A percentile compares a stretch with the other conserved stretches of the same genome.
These are phyloP conservation scores for Geranium brycei DNA, from an alignment of 345 rosid species.

Conservation along the genomic window DNA sequence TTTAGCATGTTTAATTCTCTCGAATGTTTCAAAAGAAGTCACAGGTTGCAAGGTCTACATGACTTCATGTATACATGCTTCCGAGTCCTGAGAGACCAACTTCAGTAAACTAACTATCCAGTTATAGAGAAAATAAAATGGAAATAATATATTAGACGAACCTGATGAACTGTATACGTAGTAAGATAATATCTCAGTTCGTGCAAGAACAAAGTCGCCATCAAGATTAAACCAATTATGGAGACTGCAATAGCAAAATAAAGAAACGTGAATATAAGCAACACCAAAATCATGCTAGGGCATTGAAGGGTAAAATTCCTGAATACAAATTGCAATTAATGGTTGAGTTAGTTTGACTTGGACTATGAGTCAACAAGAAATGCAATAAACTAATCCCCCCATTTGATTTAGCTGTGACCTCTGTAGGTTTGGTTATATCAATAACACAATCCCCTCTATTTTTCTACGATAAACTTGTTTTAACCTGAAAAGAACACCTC, in stretches of 20 bases:
- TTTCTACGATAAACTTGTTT: too few relatives aligned
- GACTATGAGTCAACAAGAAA: too few relatives aligned
- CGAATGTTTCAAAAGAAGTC: neutral
- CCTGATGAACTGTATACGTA: slow-evolving; percentile 84
- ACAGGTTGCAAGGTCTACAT: neutral
- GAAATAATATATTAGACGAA: slow-evolving; percentile 13
- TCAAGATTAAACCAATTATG: slow-evolving; percentile 58
- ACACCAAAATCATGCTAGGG: neutral
- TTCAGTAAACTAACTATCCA: neutral
- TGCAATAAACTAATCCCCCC: neutral
- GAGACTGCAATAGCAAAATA: slow-evolving; percentile 46
- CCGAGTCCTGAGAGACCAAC: neutral
- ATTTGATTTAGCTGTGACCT: neutral
- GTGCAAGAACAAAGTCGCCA: slow-evolving; percentile 79
- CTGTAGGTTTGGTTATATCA: neutral
- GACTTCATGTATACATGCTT: neutral
- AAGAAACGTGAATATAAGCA: slow-evolving; percentile 1
- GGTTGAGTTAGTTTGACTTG: too few relatives aligned
- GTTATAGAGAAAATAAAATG: neutral
- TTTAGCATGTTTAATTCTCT: neutral
- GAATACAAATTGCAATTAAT: neutral
- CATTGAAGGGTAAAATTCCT: neutral
- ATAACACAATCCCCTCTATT: too few relatives aligned
- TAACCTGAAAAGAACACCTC: too few relatives aligned
- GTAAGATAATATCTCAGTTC: slow-evolving; percentile 78